phyloP scores from a whole-genome alignment of 768 basidiomycete species.

The Suillus decipiens region DNA sequence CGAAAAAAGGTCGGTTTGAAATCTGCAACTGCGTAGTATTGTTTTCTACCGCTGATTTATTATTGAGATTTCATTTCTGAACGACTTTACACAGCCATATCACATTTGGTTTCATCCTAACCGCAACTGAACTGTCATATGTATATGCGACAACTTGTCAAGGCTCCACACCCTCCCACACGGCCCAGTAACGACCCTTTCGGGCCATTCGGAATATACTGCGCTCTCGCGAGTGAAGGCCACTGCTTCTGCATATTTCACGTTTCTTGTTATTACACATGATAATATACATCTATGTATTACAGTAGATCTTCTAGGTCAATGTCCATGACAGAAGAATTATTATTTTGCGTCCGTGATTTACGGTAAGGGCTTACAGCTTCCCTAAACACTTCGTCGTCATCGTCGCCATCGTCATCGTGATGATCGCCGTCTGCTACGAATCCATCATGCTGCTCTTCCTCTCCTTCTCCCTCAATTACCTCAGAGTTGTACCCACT shows the following conservation, averaged over 20 bases:
- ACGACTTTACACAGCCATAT: not conserved
- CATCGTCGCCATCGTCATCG: slow-evolving; percentile 12
- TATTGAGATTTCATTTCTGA: not conserved
- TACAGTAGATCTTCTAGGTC: slow-evolving; percentile 27
- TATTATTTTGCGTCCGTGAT: slow-evolving; percentile 14
- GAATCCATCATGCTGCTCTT: slow-evolving; percentile 29
- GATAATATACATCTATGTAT: slow-evolving; percentile 7
- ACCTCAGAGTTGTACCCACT: slow-evolving; percentile 60
- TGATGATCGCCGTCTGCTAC: slow-evolving; percentile 23
- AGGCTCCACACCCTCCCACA: not conserved
- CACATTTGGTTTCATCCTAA: not conserved
- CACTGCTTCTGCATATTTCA: not conserved
- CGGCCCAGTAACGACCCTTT: not conserved
- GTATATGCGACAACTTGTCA: too few relatives aligned
- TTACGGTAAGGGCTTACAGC: slow-evolving; percentile 7
- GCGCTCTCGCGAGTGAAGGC: not conserved
- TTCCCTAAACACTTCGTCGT: slow-evolving; percentile 9
- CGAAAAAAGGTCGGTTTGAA: slow-evolving; percentile 7
- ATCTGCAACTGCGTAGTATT: not conserved
- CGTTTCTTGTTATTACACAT: not conserved
- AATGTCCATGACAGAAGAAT: slow-evolving; percentile 30
- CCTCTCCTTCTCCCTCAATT: slow-evolving; percentile 32
- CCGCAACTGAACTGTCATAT: not conserved
- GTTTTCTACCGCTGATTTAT: slow-evolving; percentile 15
- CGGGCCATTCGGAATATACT: not conserved